Conservation (phyloP, 2,329 filamentous ascomycete species). For the Fusarium verticillioides region DNA sequence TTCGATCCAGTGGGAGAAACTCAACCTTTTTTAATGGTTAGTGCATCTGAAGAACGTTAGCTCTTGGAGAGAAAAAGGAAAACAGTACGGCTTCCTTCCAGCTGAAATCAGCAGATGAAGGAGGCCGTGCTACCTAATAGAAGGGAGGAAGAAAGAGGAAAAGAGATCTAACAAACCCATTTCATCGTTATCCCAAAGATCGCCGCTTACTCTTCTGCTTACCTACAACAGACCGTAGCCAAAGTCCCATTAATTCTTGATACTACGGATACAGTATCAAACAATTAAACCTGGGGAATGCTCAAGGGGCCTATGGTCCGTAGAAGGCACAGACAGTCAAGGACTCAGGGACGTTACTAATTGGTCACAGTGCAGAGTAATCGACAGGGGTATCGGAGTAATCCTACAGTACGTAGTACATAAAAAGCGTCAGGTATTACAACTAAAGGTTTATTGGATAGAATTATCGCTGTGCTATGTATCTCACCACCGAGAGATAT, state of each 20-base stretch:
- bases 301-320: conserved; percentile 28
- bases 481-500: background rate
- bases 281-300: conserved; percentile 43
- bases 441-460: conserved; percentile 13
- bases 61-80: conserved; percentile 3
- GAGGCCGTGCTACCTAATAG: background rate
- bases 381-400: conserved; percentile 38
- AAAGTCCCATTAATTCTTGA: background rate
- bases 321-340: conserved; percentile 22
- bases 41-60: background rate
- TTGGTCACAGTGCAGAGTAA: conserved; percentile 27
- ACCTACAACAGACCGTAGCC: background rate
- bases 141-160: background rate
- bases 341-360: conserved; percentile 10
- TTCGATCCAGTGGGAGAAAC: conserved; percentile 24
- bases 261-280: background rate
- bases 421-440: conserved; percentile 8
- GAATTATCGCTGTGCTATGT: background rate
- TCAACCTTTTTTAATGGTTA: conserved; percentile 18
- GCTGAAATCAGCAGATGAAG: background rate
- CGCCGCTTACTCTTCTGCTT: conserved; percentile 18
- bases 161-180: background rate
- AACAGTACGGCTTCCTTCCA: background rate
- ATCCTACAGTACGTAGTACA: conserved; percentile 6
- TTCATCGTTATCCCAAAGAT: background rate